Evolutionary conservation across 805 yeast genomes (phyloP).

Genomic region (Hanseniaspora lachancei): DNA sequence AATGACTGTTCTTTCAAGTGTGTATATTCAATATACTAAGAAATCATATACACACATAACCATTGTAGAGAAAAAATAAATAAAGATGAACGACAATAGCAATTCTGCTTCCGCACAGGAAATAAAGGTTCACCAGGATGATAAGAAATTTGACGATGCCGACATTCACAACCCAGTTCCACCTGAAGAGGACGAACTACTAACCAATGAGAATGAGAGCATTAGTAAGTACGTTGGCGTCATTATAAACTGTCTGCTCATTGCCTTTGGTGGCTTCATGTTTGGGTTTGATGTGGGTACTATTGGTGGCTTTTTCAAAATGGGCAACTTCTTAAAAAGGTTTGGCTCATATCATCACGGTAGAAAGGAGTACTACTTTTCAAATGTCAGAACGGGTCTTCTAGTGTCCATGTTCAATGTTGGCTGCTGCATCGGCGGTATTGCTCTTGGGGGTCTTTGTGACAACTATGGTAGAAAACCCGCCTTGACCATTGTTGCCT

Average conservation of each 20-base stretch:
- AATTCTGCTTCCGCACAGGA: background rate
- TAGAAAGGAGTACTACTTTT: conserved; percentile 35
- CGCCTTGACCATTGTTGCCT: conserved; percentile 49
- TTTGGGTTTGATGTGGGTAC: conserved; percentile 78
- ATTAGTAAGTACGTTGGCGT: conserved; percentile 22
- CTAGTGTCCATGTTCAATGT: conserved; percentile 51
- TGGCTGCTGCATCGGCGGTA: conserved; percentile 64
- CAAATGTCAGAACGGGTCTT: conserved; percentile 44
- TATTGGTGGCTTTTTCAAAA: conserved; percentile 56
- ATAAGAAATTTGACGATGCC: background rate
- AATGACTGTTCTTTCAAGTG: too few species aligned
- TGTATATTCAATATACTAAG: too few species aligned
- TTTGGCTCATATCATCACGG: conserved; percentile 37
- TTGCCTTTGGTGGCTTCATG: conserved; percentile 66
- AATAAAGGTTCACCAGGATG: background rate
- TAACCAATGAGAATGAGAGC: background rate
- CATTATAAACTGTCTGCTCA: conserved; percentile 28
- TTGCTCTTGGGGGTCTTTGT: conserved; percentile 43
- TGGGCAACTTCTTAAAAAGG: conserved; percentile 39
- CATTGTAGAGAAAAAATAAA: background rate
- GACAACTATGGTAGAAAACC: conserved; percentile 54
- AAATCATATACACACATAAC: background rate
- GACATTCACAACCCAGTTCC: background rate
- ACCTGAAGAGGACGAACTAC: background rate
- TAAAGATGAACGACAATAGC: background rate